phyloP scores from a whole-genome alignment of 2,329 filamentous ascomycete genomes.

The Verticillium nonalfalfae region DNA sequence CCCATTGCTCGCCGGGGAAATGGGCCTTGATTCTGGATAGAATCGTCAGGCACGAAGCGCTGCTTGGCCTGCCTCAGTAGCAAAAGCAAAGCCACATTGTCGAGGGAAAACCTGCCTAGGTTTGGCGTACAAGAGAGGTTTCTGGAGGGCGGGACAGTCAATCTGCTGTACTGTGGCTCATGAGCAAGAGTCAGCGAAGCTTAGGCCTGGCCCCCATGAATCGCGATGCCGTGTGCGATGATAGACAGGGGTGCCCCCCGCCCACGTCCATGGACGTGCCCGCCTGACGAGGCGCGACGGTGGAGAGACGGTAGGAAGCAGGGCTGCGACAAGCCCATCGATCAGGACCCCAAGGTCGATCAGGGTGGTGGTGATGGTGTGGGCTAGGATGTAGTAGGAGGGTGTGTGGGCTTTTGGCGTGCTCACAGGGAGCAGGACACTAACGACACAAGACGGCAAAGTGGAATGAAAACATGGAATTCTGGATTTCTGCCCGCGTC shows the following conservation, averaged over 20 bases:
- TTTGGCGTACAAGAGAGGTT: background rate
- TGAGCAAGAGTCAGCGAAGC: background rate
- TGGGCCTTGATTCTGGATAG: background rate
- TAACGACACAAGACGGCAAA: background rate
- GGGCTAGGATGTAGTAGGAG: background rate
- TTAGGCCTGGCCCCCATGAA: background rate
- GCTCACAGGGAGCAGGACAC: background rate
- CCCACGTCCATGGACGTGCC: background rate
- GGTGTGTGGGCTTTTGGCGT: background rate
- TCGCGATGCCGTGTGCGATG: background rate
- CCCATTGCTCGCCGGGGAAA: background rate
- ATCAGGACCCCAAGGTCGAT: background rate
- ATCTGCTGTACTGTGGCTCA: background rate
- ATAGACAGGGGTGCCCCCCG: background rate
- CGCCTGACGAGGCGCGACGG: background rate
- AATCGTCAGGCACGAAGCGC: background rate
- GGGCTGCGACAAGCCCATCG: background rate
- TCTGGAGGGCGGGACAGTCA: background rate
- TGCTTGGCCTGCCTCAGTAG: background rate
- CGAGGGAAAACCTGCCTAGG: background rate
- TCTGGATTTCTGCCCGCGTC: background rate
- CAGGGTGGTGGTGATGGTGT: background rate
- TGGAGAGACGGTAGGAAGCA: background rate
- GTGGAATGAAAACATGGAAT: conserved; percentile 3
- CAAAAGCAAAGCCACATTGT: background rate